Conservation (phyloP, 176 grass and related monocot species). For the Coix lacrymajobi region DNA sequence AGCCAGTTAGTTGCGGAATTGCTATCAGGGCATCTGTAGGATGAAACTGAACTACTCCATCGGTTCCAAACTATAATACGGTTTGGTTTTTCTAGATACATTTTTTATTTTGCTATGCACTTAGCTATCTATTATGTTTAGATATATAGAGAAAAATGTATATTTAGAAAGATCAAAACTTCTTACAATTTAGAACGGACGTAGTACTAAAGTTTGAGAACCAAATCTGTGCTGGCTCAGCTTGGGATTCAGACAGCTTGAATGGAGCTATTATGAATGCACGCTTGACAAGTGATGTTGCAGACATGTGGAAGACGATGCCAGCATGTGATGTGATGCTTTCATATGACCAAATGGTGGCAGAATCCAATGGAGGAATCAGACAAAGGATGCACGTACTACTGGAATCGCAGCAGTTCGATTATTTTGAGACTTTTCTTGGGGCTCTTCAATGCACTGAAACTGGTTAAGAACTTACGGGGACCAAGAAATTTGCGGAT, state of each 20-base stretch:
- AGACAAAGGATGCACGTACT: constrained; percentile 26
- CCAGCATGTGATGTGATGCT: constrained; percentile 25
- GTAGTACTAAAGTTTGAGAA: no score
- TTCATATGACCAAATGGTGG: neutral
- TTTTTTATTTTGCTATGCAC: no score
- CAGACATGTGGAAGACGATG: constrained; percentile 20
- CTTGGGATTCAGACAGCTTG: no score
- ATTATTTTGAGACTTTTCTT: constrained; percentile 14
- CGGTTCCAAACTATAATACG: no score
- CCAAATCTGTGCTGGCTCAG: no score
- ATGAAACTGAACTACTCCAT: neutral
- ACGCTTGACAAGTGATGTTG: neutral
- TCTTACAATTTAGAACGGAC: no score
- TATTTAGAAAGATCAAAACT: no score
- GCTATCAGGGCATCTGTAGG: neutral
- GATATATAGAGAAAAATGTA: no score
- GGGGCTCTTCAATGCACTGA: neutral
- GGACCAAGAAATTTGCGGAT: neutral
- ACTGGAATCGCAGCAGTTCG: neutral
- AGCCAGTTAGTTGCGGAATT: constrained; percentile 13
- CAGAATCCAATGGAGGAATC: constrained; percentile 37
- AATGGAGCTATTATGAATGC: constrained; percentile 8
- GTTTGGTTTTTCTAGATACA: no score
- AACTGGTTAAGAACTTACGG: neutral
- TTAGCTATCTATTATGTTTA: no score